Conservation (phyloP, 1,284 basidiomycete genomes). For the Spongispora temasekensis region DNA sequence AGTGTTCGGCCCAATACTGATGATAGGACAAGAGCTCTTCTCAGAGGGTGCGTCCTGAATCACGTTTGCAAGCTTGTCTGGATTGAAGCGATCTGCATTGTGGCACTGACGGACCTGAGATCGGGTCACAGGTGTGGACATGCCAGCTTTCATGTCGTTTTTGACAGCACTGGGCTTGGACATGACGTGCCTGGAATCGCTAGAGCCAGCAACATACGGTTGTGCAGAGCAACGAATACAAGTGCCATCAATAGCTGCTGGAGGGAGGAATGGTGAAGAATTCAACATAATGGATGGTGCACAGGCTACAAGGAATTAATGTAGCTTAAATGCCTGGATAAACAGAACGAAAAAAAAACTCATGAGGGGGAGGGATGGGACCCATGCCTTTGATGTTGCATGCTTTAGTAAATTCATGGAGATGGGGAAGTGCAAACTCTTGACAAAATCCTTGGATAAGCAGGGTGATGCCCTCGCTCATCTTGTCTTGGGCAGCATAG, state of each 20-base stretch:
- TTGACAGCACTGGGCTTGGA: background rate
- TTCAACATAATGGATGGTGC: background rate
- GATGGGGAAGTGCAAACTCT: background rate
- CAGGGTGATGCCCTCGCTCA: background rate
- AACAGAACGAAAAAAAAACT: background rate
- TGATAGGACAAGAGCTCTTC: background rate
- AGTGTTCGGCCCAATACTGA: slow-evolving; percentile 1
- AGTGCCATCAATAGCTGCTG: background rate
- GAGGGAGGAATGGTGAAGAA: background rate
- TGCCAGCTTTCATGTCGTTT: background rate
- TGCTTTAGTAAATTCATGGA: background rate
- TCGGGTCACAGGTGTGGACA: background rate
- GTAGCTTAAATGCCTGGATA: no score
- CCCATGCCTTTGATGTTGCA: background rate
- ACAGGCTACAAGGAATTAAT: background rate
- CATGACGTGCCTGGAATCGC: background rate
- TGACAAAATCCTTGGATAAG: background rate
- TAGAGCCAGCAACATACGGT: background rate
- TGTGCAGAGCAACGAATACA: background rate
- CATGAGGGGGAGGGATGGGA: background rate
- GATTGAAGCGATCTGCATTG: background rate
- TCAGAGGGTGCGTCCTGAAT: background rate
- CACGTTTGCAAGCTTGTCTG: background rate
- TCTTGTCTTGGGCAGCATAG: background rate
- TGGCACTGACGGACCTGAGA: background rate